These are phyloP conservation scores for Suhomyces bokatorum DNA, from an alignment of 1,139 yeast species.

Conservation along the genomic window DNA sequence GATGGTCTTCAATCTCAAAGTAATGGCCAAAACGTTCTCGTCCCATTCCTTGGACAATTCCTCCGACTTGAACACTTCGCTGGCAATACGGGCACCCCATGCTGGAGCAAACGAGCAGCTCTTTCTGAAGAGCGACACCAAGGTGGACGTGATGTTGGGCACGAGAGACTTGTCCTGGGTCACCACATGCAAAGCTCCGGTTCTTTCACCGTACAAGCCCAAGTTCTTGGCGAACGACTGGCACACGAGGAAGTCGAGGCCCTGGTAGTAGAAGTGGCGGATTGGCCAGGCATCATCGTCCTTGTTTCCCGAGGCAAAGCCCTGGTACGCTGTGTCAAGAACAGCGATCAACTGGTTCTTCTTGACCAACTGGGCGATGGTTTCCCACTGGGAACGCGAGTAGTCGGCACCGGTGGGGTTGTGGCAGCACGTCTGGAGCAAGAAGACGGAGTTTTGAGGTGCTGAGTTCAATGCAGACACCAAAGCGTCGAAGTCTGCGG, in stretches of 20 bases:
- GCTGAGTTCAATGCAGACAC: slow-evolving; percentile 31
- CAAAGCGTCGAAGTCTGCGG: slow-evolving; percentile 33
- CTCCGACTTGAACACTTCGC: slow-evolving; percentile 26
- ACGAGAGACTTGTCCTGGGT: slow-evolving; percentile 24
- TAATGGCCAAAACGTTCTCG: slow-evolving; percentile 32
- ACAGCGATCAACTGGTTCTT: slow-evolving; percentile 69
- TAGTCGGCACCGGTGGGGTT: slow-evolving; percentile 98
- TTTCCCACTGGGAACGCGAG: slow-evolving; percentile 78
- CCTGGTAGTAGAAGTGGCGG: slow-evolving; percentile 18
- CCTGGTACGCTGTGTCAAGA: slow-evolving; percentile 96
- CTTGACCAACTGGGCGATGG: slow-evolving; percentile 37
- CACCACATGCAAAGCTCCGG: slow-evolving; percentile 44
- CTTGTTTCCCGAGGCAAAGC: slow-evolving; percentile 36
- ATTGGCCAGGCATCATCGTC: slow-evolving; percentile 27
- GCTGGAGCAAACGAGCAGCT: slow-evolving; percentile 51
- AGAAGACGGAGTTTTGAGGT: slow-evolving; percentile 33
- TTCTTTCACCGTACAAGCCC: slow-evolving; percentile 49
- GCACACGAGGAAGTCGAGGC: slow-evolving; percentile 29
- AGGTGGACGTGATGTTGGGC: slow-evolving; percentile 26
- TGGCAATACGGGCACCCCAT: slow-evolving; percentile 45
- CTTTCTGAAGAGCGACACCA: slow-evolving; percentile 35
- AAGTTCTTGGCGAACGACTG: slow-evolving; percentile 48
- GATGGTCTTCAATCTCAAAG: slow-evolving; percentile 31
- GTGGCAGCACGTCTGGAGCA: slow-evolving; percentile 88
- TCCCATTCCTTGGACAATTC: slow-evolving; percentile 35